Conservation (phyloP, 139 green algal species). For the Picochlorum sp. region DNA sequence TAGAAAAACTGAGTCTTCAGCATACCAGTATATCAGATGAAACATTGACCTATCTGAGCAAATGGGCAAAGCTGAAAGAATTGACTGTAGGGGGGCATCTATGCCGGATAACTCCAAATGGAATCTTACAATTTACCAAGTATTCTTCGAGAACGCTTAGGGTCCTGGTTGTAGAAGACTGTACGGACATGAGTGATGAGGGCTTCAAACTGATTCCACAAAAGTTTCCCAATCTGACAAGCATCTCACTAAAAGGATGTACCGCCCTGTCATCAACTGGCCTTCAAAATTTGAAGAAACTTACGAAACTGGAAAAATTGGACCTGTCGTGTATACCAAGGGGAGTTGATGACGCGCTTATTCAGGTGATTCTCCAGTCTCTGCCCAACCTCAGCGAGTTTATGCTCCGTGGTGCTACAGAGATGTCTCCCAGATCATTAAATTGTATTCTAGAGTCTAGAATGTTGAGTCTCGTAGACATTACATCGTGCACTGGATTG, state of each 20-base stretch:
- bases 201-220: background rate
- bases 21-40: too few relatives aligned
- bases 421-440: background rate
- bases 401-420: background rate
- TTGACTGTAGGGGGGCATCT: too few relatives aligned
- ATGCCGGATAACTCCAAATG: too few relatives aligned
- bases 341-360: background rate
- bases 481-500: background rate
- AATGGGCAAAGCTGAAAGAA: too few relatives aligned
- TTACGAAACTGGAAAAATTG: background rate
- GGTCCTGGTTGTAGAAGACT: background rate
- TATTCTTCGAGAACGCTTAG: too few relatives aligned
- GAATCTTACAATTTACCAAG: too few relatives aligned
- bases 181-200: background rate
- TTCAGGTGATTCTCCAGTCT: background rate
- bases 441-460: background rate
- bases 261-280: background rate
- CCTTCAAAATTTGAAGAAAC: background rate
- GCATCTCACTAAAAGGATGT: background rate
- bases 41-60: too few relatives aligned
- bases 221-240: background rate
- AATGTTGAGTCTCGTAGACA: background rate
- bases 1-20: too few relatives aligned
- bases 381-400: background rate
- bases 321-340: conserved; percentile 4